Evolutionary conservation across 139 green algal species (phyloP).

Genomic region (Chlamydomonas incerta): DNA sequence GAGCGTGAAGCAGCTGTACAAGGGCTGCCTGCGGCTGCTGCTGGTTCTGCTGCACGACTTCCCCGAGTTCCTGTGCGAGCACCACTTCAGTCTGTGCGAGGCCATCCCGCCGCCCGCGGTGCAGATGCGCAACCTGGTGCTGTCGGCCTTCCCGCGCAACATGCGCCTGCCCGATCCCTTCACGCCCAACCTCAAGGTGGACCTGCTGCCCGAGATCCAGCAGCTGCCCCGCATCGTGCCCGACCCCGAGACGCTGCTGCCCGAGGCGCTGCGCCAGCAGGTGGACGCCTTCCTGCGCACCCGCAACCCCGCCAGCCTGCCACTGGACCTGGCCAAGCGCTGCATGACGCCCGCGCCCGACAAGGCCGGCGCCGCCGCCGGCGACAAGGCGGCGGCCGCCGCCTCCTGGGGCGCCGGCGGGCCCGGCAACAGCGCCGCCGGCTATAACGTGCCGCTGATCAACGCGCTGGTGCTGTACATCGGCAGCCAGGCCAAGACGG

Average conservation of each 20-base stretch:
- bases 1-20: slow-evolving; percentile 91
- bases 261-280: slow-evolving; percentile 68
- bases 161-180: slow-evolving; percentile 99
- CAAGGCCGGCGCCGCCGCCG: neutral
- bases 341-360: slow-evolving; percentile 60
- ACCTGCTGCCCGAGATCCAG: slow-evolving; percentile 94
- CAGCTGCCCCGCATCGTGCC: slow-evolving; percentile 81
- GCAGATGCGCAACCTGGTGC: slow-evolving; percentile 98
- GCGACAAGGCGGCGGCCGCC: neutral
- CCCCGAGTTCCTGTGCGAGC: slow-evolving; percentile 98
- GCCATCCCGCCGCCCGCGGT: slow-evolving; percentile 94
- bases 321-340: slow-evolving; percentile 68
- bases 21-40: slow-evolving; percentile 94
- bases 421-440: slow-evolving; percentile 36
- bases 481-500: slow-evolving; percentile 66
- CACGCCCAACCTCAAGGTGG: slow-evolving; percentile 98
- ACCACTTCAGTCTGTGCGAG: slow-evolving; percentile 96
- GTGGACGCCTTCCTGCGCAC: slow-evolving; percentile 70
- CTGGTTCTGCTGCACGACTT: slow-evolving; percentile 99
- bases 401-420: neutral
- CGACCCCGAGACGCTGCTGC: slow-evolving; percentile 73
- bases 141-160: slow-evolving; percentile 96
- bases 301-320: slow-evolving; percentile 62
- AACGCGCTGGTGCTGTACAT: slow-evolving; percentile 96
- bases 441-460: slow-evolving; percentile 89